Conservation (phyloP, 2,329 filamentous ascomycete genomes). For the Chlorencoelia australis region DNA sequence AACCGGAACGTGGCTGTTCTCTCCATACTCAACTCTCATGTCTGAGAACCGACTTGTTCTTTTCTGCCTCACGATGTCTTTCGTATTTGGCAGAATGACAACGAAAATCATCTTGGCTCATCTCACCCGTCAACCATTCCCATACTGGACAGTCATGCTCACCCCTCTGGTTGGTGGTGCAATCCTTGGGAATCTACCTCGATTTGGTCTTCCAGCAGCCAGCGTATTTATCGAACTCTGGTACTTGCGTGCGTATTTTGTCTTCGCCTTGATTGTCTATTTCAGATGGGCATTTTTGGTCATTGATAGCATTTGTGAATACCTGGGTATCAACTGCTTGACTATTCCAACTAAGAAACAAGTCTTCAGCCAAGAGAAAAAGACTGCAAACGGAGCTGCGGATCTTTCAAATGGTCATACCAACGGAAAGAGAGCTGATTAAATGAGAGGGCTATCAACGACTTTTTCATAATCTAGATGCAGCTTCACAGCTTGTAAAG, state of each 20-base stretch:
- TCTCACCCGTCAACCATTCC: constrained; percentile 85
- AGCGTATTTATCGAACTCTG: constrained; percentile 58
- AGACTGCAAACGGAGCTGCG: constrained; percentile 15
- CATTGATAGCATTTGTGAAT: constrained; percentile 83
- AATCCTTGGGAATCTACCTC: constrained; percentile 70
- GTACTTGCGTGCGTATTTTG: constrained; percentile 77
- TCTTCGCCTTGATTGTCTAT: constrained; percentile 78
- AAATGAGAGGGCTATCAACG: constrained; percentile 1
- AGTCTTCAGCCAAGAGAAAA: constrained; percentile 10
- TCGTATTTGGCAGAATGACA: constrained; percentile 95
- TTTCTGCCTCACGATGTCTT: constrained; percentile 89
- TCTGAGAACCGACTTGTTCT: constrained; percentile 79
- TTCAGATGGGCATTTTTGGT: constrained; percentile 89
- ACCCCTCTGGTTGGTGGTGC: constrained; percentile 80
- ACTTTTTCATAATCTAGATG: too few relatives aligned
- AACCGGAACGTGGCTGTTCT: constrained; percentile 78
- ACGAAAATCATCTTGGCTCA: constrained; percentile 99
- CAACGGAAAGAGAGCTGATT: constrained; percentile 22
- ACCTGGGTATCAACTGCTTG: constrained; percentile 86
- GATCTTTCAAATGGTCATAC: constrained; percentile 13
- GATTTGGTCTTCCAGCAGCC: constrained; percentile 59
- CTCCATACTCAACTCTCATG: constrained; percentile 74
- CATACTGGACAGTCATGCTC: constrained; percentile 91
- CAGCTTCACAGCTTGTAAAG: too few relatives aligned
- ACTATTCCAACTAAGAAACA: constrained; percentile 62